Conservation (phyloP, 1,284 basidiomycete species). For the Ganoderma resinaceum region DNA sequence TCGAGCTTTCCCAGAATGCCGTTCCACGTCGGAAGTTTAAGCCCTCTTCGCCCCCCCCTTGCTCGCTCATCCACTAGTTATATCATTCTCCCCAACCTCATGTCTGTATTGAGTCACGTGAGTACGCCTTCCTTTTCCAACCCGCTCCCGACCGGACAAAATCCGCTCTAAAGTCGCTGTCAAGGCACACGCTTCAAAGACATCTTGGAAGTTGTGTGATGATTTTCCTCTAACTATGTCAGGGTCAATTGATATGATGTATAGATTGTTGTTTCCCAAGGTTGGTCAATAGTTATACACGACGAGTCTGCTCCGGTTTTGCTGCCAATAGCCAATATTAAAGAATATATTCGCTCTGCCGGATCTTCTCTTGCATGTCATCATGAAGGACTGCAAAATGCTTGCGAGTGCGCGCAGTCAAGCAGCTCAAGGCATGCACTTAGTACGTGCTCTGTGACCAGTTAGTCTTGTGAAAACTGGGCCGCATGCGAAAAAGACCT, state of each 20-base stretch:
- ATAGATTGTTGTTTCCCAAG: background rate
- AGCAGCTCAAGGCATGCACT: background rate
- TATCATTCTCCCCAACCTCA: no score
- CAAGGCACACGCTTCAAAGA: no score
- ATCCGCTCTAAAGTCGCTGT: no score
- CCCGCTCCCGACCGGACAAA: no score
- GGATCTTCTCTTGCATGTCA: background rate
- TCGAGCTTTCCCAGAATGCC: no score
- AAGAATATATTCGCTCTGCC: background rate
- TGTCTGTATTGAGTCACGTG: no score
- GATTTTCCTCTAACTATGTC: background rate
- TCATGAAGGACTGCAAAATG: background rate
- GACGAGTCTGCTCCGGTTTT: background rate
- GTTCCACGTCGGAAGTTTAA: no score
- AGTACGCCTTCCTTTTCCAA: no score
- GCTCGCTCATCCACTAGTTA: no score
- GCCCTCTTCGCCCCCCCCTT: no score
- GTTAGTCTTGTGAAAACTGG: background rate
- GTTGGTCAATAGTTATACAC: background rate
- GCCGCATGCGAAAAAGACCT: background rate
- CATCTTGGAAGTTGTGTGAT: background rate
- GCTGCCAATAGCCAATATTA: background rate
- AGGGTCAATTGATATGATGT: background rate
- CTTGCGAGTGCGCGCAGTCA: background rate
- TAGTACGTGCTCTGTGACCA: background rate